Base-by-base conservation (phyloP, 2,329 filamentous ascomycete genomes). In the Rutstroemia sp. region DNA sequence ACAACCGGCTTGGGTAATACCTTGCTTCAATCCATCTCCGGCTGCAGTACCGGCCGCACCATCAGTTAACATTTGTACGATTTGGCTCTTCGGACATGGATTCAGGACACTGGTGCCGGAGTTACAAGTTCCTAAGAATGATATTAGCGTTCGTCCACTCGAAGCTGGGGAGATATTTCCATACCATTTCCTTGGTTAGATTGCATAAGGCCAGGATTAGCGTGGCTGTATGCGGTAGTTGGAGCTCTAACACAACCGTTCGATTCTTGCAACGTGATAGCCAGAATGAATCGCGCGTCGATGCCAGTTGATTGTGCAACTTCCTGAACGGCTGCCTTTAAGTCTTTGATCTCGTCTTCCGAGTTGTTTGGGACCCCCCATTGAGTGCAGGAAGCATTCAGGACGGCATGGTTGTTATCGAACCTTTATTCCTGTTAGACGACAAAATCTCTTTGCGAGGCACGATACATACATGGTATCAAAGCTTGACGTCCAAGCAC, bases 251-350 rank as follows among this genome's bases (percentile, higher is more conserved):
- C 65, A 17, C 63, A 62, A 40, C 68, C 66, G 39, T 64, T 66
- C 12, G 63, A 63, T 52, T 71, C 69, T 60, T 71, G 69, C 61
- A 70, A 65, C 12, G 70, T 63, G n/a, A 69, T 61, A 5, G 68
- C 69, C 2, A 71, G 59, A 25, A 70, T 68, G 56, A 69, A 68
- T 4, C 69, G 62, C n/a, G 42, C 10, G 17, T 55, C 52, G 23
- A 50, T 36, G n/a, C 52, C 54, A 19, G 58, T 54, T 7, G 53
- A 48, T 9, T 25, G n/a, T 12, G 56, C 47, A 23, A 63, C 58
- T 27, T 51, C 47, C 34, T 46, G n/a, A 34, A 63, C 58, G 8
- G 48, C 46, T 10, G 46, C 49, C 14, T 54, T 57, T 1, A 63
- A 57, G 14, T 56, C 49, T 12, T 27, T 42, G n/a, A 57, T 58